Percentiles rank a stretch among this genome's conserved stretches.
phyloP scores from a whole-genome alignment of 2,329 filamentous ascomycete species.

The Cephalotrichum gorgonifer region DNA sequence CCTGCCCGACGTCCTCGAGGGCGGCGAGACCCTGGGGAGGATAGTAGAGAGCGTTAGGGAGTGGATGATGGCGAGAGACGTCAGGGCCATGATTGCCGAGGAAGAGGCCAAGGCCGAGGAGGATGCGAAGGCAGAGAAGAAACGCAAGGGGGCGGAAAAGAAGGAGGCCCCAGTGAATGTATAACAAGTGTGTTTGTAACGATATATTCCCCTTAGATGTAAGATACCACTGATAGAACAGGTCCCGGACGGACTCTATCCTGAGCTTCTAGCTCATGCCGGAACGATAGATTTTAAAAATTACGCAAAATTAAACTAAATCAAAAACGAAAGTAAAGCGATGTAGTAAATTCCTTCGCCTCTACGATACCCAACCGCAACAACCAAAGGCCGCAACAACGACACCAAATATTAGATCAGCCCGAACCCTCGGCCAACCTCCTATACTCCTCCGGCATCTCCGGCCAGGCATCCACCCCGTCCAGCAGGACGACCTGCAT shows the following conservation, averaged over 20 bases:
- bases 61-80: constrained; percentile 68
- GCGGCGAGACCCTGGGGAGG: constrained; percentile 58
- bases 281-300: background rate
- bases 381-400: background rate
- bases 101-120: constrained; percentile 28
- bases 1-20: constrained; percentile 68
- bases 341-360: too few relatives aligned
- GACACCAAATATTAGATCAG: too few relatives aligned
- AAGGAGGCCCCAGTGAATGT: background rate
- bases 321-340: too few relatives aligned
- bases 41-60: constrained; percentile 68
- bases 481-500: constrained; percentile 44
- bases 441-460: constrained; percentile 26
- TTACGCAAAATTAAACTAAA: background rate
- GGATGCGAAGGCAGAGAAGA: constrained; percentile 7
- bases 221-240: background rate
- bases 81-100: constrained; percentile 60
- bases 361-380: too few relatives aligned
- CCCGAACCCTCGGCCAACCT: background rate
- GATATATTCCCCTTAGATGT: background rate
- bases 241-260: background rate
- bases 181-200: background rate
- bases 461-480: constrained; percentile 31
- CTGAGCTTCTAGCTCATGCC: background rate
- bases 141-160: too few relatives aligned